Evolutionary conservation across 1,139 yeast species (phyloP).

Genomic region (Candida anutae): DNA sequence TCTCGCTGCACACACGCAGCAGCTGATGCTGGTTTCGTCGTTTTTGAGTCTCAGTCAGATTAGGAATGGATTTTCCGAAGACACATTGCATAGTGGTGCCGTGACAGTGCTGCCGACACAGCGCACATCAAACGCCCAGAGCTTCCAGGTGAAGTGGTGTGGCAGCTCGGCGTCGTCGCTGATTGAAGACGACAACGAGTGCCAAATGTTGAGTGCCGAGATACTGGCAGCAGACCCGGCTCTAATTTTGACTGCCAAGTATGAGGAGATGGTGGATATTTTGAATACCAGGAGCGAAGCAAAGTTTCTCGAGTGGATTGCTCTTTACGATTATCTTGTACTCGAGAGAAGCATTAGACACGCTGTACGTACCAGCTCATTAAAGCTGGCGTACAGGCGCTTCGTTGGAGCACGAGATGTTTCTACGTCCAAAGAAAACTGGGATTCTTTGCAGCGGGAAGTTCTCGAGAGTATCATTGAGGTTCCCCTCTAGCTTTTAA

Average conservation of each 20-base stretch:
- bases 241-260: slow-evolving; percentile 5
- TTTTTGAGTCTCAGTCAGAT: slow-evolving; percentile 23
- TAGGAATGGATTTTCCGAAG: slow-evolving; percentile 8
- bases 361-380: too few species aligned
- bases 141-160: too few species aligned
- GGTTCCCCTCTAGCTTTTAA: too few species aligned
- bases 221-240: slow-evolving; percentile 4
- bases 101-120: slow-evolving; percentile 10
- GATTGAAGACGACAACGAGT: not conserved
- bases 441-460: too few species aligned
- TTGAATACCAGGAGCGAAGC: slow-evolving; percentile 10
- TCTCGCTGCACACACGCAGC: not conserved
- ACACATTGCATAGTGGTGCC: slow-evolving; percentile 2
- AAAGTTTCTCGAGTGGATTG: slow-evolving; percentile 21
- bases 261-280: slow-evolving; percentile 4
- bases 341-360: too few species aligned
- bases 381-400: too few species aligned
- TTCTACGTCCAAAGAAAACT: too few species aligned
- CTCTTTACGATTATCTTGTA: slow-evolving; percentile 22
- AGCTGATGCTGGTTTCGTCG: slow-evolving; percentile 15
- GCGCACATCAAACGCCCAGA: too few species aligned
- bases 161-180: slow-evolving; percentile 20
- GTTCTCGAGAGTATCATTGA: too few species aligned
- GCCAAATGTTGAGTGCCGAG: slow-evolving; percentile 2
- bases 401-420: too few species aligned